Conservation (phyloP, 2,329 filamentous ascomycete genomes). For the Alternaria atra region DNA sequence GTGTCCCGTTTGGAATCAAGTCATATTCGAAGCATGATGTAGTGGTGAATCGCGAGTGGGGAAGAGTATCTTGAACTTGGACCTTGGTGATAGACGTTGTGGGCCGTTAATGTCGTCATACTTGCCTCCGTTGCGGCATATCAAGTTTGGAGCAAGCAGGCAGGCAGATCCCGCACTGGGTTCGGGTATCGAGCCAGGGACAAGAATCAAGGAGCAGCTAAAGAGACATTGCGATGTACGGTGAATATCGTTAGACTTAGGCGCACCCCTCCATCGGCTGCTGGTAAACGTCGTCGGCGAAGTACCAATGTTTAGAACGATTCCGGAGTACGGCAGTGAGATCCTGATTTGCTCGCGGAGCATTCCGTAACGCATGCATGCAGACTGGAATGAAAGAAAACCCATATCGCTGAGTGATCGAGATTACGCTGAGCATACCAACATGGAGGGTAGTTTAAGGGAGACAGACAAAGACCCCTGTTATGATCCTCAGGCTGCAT, state of each 20-base stretch:
- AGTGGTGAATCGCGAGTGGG: not conserved
- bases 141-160: constrained; percentile 11
- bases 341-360: constrained; percentile 5
- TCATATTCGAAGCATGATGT: not conserved
- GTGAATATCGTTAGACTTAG: not conserved
- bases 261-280: constrained; percentile 5
- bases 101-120: constrained; percentile 19
- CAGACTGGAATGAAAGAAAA: constrained; percentile 17
- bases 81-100: constrained; percentile 18
- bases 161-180: constrained; percentile 11
- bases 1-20: not conserved
- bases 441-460: constrained; percentile 12
- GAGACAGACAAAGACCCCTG: constrained; percentile 13
- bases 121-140: constrained; percentile 9
- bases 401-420: constrained; percentile 9
- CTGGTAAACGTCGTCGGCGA: constrained; percentile 9
- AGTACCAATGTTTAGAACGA: constrained; percentile 9
- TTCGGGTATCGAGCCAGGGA: constrained; percentile 9
- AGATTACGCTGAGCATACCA: constrained; percentile 20
- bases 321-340: constrained; percentile 2
- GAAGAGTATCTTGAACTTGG: not conserved
- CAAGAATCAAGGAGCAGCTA: not conserved
- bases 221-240: constrained; percentile 15
- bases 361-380: constrained; percentile 9
- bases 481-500: constrained; percentile 21